These are phyloP conservation scores for Cercospora sesami DNA, from an alignment of 2,329 filamentous ascomycete genomes.

Conservation along the genomic window DNA sequence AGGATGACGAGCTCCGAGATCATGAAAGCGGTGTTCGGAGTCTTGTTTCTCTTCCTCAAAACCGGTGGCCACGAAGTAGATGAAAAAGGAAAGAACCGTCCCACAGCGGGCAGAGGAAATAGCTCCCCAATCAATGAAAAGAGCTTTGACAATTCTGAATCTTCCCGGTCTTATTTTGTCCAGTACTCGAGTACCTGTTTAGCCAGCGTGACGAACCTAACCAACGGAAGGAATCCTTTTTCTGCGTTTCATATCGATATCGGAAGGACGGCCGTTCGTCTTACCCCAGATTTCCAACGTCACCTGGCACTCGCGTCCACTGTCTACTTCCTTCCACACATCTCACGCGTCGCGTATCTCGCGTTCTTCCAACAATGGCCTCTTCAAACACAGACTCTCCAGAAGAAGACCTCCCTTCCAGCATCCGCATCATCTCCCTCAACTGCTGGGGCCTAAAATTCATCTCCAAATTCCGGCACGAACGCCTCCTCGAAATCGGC, in stretches of 20 bases:
- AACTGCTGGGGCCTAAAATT: conserved; percentile 98
- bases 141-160: conserved; percentile 21
- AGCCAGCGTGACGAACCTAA: not conserved
- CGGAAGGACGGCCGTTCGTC: not conserved
- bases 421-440: conserved; percentile 77
- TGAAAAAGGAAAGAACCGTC: conserved; percentile 10
- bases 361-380: not conserved
- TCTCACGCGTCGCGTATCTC: not conserved
- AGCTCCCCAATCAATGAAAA: conserved; percentile 12
- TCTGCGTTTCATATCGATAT: conserved; percentile 4
- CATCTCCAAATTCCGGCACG: conserved; percentile 73
- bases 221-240: not conserved
- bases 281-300: not conserved
- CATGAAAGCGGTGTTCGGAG: conserved; percentile 19
- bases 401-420: conserved; percentile 27
- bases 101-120: conserved; percentile 10
- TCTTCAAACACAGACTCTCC: not conserved
- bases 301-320: not conserved
- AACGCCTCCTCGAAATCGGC: conserved; percentile 81
- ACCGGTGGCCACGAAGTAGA: not conserved
- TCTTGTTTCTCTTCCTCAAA: conserved; percentile 4
- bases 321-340: not conserved
- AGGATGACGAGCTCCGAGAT: conserved; percentile 18
- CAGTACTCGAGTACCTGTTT: not conserved
- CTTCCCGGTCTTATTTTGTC: conserved; percentile 7